These are phyloP conservation scores for Przewalskia tangutica DNA, from an alignment of 257 asterid species.

Conservation along the genomic window DNA sequence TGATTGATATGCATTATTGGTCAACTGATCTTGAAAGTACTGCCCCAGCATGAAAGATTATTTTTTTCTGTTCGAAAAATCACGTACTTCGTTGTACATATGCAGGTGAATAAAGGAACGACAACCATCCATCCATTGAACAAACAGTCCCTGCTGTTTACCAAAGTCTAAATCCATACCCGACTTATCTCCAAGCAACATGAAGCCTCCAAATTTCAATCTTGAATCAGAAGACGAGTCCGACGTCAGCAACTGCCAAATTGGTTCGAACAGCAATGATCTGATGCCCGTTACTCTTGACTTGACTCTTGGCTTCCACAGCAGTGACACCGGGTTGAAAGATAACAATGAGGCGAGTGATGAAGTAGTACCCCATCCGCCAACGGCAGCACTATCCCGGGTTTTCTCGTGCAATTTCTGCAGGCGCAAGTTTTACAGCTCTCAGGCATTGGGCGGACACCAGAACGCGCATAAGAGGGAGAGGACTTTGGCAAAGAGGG, in stretches of 20 bases:
- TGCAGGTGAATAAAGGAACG: background rate
- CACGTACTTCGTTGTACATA: background rate
- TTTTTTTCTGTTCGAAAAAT: background rate
- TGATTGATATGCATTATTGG: background rate
- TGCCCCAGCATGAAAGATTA: background rate
- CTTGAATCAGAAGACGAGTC: conserved; percentile 75
- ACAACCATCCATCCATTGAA: background rate
- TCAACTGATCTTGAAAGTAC: background rate
- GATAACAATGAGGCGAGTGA: conserved; percentile 3
- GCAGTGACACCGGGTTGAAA: conserved; percentile 15
- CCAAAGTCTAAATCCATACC: background rate
- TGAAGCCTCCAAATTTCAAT: conserved; percentile 43
- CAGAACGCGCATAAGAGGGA: conserved; percentile 96
- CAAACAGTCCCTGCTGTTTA: background rate
- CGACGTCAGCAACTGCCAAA: conserved; percentile 62
- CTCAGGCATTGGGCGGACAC: conserved; percentile 94
- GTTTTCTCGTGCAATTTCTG: conserved; percentile 91
- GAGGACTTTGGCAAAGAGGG: conserved; percentile 79
- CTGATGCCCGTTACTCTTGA: conserved; percentile 42
- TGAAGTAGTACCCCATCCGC: conserved; percentile 30
- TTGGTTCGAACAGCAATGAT: conserved; percentile 30
- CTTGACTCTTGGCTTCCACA: conserved; percentile 57
- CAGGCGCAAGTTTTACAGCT: conserved; percentile 83
- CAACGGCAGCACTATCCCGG: conserved; percentile 25
- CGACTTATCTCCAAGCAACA: conserved; percentile 1